These are phyloP conservation scores for Protomyces inundatus DNA, from an alignment of 1,139 yeast species.

Conservation along the genomic window DNA sequence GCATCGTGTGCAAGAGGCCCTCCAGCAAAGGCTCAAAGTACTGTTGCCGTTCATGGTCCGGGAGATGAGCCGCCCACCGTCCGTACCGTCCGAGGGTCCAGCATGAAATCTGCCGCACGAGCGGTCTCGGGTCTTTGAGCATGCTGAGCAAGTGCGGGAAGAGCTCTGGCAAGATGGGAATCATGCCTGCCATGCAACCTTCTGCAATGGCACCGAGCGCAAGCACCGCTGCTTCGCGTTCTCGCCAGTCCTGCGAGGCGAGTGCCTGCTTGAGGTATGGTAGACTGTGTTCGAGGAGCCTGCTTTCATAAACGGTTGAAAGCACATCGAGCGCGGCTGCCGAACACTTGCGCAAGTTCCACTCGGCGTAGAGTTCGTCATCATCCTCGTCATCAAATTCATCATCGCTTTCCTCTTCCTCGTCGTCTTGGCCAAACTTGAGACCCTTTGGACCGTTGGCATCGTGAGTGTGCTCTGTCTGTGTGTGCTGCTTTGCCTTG, in stretches of 20 bases:
- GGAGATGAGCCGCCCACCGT: constrained; percentile 55
- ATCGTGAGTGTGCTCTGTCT: constrained; percentile 30
- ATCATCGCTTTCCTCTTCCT: constrained; percentile 49
- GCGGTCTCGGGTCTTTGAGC: constrained; percentile 66
- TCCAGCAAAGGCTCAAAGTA: constrained; percentile 74
- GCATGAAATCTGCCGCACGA: constrained; percentile 88
- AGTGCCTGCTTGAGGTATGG: constrained; percentile 73
- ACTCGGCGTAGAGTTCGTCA: constrained; percentile 59
- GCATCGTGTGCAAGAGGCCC: constrained; percentile 40
- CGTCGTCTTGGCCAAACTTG: constrained; percentile 36
- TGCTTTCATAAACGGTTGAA: constrained; percentile 62
- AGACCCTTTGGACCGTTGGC: constrained; percentile 29
- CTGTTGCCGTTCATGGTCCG: constrained; percentile 53
- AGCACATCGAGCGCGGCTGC: constrained; percentile 87
- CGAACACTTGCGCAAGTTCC: constrained; percentile 90
- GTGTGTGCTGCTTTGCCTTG: constrained; percentile 58
- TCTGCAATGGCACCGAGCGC: constrained; percentile 94
- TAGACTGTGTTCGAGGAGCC: constrained; percentile 60
- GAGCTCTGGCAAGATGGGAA: constrained; percentile 68
- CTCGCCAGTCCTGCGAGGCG: constrained; percentile 70
- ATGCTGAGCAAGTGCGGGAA: constrained; percentile 82
- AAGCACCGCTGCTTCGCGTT: constrained; percentile 85
- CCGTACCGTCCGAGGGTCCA: constrained; percentile 91
- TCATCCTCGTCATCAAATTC: constrained; percentile 64
- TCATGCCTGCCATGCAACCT: constrained; percentile 66